phyloP scores from a whole-genome alignment of 805 yeast species.

The Brettanomyces sp. region DNA sequence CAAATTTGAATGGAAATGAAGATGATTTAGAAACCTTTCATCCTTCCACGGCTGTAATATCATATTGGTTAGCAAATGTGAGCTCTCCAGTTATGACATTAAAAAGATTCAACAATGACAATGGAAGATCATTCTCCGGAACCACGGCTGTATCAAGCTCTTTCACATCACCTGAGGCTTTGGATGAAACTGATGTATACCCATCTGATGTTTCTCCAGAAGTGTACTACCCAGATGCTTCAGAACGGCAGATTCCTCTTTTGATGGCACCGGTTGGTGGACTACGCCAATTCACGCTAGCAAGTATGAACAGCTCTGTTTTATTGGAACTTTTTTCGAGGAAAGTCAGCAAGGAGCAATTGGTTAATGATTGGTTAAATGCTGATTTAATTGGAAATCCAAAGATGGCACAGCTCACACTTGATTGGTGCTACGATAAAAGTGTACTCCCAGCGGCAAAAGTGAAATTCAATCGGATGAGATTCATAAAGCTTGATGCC shows the following conservation, averaged over 20 bases:
- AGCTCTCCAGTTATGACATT: constrained; percentile 16
- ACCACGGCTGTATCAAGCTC: neutral
- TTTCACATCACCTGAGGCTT: neutral
- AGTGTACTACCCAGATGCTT: neutral
- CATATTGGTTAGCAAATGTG: constrained; percentile 23
- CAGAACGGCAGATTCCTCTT: constrained; percentile 12
- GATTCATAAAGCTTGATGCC: constrained; percentile 16
- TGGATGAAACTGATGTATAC: neutral
- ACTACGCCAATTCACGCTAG: constrained; percentile 28
- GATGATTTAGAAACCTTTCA: constrained; percentile 12
- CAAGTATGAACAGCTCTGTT: constrained; percentile 15
- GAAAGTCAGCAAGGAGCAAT: constrained; percentile 2
- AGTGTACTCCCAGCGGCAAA: constrained; percentile 21
- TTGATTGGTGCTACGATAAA: constrained; percentile 25
- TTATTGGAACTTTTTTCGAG: constrained; percentile 11
- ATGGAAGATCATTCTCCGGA: too few species aligned
- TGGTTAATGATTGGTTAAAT: constrained; percentile 14
- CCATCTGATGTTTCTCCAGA: constrained; percentile 1
- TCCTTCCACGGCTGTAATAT: constrained; percentile 20
- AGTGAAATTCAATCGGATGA: constrained; percentile 14
- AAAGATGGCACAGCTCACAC: constrained; percentile 22
- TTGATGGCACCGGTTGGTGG: constrained; percentile 34
- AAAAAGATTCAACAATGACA: neutral
- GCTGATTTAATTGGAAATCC: constrained; percentile 19
- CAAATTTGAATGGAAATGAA: neutral